Percentiles rank a stretch among this genome's conserved stretches.
Evolutionary conservation across 2,329 filamentous ascomycete species (phyloP).

Genomic region (Colletotrichum sp.): DNA sequence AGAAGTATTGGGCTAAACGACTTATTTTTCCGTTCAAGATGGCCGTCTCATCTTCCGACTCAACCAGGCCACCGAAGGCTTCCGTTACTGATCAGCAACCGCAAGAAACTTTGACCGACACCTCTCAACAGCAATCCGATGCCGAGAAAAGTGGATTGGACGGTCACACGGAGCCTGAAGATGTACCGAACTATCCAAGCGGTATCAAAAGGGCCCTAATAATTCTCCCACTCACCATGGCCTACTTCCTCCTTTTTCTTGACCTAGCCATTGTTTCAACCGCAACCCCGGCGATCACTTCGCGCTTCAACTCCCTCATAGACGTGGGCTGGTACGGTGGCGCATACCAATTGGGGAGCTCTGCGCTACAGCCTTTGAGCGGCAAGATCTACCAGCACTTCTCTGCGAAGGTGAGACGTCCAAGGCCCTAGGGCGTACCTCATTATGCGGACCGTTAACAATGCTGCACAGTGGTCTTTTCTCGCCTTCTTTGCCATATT

Average conservation of each 20-base stretch:
- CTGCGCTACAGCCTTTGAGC: slow-evolving; percentile 46
- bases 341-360: slow-evolving; percentile 38
- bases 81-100: not conserved
- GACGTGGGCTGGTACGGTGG: slow-evolving; percentile 53
- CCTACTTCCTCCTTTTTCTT: slow-evolving; percentile 37
- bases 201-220: not conserved
- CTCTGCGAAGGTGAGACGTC: slow-evolving; percentile 36
- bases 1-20: not conserved
- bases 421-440: not conserved
- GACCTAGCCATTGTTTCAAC: slow-evolving; percentile 42
- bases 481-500: slow-evolving; percentile 53
- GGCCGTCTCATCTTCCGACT: not conserved
- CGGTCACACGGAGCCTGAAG: not conserved
- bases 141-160: not conserved
- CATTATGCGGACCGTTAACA: not conserved
- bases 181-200: not conserved
- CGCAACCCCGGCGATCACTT: slow-evolving; percentile 42
- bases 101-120: not conserved
- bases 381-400: slow-evolving; percentile 48
- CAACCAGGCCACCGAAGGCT: not conserved
- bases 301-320: slow-evolving; percentile 39
- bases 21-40: not conserved
- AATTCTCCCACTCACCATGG: slow-evolving; percentile 32
- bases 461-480: slow-evolving; percentile 37
- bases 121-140: not conserved